Evolutionary conservation across 768 basidiomycete species (phyloP).

Genomic region (Heimioporus sp.): DNA sequence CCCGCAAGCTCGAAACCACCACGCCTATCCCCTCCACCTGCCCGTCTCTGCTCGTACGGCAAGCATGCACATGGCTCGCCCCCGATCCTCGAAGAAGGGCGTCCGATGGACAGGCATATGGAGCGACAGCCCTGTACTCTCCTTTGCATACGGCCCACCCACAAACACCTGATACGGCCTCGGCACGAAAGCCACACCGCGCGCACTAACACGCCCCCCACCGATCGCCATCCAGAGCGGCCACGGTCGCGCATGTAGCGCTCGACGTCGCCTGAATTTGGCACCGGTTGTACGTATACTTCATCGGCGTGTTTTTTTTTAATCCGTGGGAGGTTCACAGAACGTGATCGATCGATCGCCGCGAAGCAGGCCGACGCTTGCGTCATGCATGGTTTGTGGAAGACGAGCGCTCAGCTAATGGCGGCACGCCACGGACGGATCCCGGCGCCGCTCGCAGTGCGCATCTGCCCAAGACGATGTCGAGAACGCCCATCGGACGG

Average conservation of each 20-base stretch:
- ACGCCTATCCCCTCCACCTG: no score
- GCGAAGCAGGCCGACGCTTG: constrained; percentile 68
- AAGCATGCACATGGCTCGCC: no score
- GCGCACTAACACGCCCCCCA: constrained; percentile 36
- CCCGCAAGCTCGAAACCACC: no score
- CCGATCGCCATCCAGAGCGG: constrained; percentile 81
- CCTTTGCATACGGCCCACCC: no score
- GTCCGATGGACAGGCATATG: no score
- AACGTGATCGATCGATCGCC: constrained; percentile 48
- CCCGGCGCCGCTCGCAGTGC: constrained; percentile 54
- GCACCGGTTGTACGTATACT: constrained; percentile 63
- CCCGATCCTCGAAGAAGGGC: no score
- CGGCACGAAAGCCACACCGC: neutral
- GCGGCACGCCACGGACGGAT: constrained; percentile 54
- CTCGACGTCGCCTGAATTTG: constrained; percentile 69
- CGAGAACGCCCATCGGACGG: constrained; percentile 52
- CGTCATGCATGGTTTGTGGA: constrained; percentile 65
- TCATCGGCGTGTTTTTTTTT: constrained; percentile 41
- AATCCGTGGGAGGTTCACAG: constrained; percentile 38
- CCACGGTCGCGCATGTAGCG: constrained; percentile 65
- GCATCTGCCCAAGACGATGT: constrained; percentile 72
- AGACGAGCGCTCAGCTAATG: constrained; percentile 53
- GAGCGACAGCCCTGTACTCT: no score
- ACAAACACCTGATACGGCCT: constrained; percentile 53
- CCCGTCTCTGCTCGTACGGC: no score